Base-by-base conservation (phyloP, 164 flowering plant genomes). In the Aristolochia californica region DNA sequence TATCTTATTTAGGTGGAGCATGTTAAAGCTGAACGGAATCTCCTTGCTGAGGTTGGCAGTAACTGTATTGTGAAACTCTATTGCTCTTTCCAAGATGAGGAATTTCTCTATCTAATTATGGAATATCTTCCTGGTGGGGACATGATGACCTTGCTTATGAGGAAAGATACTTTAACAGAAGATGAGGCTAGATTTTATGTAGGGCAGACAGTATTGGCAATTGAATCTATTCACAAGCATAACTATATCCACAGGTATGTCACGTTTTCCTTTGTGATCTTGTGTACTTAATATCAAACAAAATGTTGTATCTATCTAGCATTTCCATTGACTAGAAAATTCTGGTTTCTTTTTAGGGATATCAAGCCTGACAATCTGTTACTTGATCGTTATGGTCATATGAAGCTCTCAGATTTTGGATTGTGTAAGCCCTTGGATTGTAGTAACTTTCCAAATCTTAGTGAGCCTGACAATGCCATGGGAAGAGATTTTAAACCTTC, bases 51-150 rank as follows among this genome's bases (percentile, higher is more conserved):
- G 69, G 80, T 78, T 57, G 83, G 72, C 57, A 78, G 83, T 58
- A 24, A 57, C 51, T 78, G 72, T 64, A 76, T 78, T 53, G 83
- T 78, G 43, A 76, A 76, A 53, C 72, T 78, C n/a, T 78, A 70
- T 59, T 78, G 75, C 55, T 78, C 83, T 48, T 78, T 78, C 58
- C 83, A 78, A 62, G 83, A 78, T 70, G 70, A 68, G 56, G 83
- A 78, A 21, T 78, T 53, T 69, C 51, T 78, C 43, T 77, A 77
- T 66, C 75, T 77, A 28, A 70, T 77, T 27, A 77, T 77, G 81
- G 78, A 77, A 58, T 77, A 78, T 65, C 77, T 78, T 59, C 79
- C 82, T 57, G 82, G 82, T 43, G 83, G 83, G 17, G 83, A 78
- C 56, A 74, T 78, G 78, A 78, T 78, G 83, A 78, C 83, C 2